Evolutionary conservation across 2,329 filamentous ascomycete genomes (phyloP).

Genomic region (Stachybotrys chlorohalonatus): DNA sequence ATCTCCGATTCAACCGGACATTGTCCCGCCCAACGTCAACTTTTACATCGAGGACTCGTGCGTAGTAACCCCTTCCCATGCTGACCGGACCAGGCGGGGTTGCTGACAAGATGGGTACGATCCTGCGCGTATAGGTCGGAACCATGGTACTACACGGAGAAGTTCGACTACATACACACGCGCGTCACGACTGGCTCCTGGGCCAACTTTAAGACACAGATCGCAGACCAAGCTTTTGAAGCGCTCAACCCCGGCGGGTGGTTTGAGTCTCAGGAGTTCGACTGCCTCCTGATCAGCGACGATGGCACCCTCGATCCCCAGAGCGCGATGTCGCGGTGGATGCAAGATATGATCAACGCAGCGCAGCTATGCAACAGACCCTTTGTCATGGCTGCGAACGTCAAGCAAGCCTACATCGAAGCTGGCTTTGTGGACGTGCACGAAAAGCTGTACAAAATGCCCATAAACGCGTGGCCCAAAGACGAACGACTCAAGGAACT

Average conservation of each 20-base stretch:
- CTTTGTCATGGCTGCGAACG: conserved; percentile 20
- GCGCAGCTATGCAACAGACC: conserved; percentile 26
- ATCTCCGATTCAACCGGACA: conserved; percentile 56
- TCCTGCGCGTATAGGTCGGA: conserved; percentile 25
- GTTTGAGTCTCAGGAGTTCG: conserved; percentile 44
- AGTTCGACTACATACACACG: conserved; percentile 47
- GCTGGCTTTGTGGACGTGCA: conserved; percentile 48
- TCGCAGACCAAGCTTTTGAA: conserved; percentile 43
- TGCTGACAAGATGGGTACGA: background rate
- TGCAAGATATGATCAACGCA: conserved; percentile 29
- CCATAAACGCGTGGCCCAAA: conserved; percentile 45
- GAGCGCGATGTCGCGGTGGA: conserved; percentile 29
- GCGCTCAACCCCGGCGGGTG: conserved; percentile 42
- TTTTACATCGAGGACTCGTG: conserved; percentile 62
- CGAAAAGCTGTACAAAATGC: conserved; percentile 43
- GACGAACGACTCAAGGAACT: conserved; percentile 32
- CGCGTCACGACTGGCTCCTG: conserved; percentile 41
- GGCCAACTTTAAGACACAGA: conserved; percentile 34
- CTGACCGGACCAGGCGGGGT: background rate
- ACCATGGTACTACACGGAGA: conserved; percentile 42
- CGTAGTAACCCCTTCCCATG: conserved; percentile 6
- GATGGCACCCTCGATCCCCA: conserved; percentile 32
- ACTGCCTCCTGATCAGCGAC: conserved; percentile 29
- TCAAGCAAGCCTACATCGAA: conserved; percentile 29
- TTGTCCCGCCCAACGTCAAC: conserved; percentile 63